These are phyloP conservation scores for Eragrostis nindensis DNA, from an alignment of 176 grass and related monocot genomes.

Conservation along the genomic window DNA sequence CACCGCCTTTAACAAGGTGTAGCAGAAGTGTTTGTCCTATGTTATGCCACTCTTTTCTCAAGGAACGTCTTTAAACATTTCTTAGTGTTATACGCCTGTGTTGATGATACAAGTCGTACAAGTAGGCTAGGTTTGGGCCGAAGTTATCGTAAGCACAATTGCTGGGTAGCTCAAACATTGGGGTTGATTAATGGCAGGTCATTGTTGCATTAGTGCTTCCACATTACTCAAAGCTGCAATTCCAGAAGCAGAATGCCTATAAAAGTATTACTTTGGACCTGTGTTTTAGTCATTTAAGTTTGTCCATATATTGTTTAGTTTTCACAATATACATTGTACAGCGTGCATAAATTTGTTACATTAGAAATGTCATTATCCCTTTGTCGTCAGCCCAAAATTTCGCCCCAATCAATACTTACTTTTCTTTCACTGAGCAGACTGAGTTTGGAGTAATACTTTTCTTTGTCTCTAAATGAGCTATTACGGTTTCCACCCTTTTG, in stretches of 20 bases:
- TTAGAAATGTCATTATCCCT: neutral
- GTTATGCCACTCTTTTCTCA: too few relatives aligned
- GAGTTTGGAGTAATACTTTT: neutral
- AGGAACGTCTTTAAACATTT: too few relatives aligned
- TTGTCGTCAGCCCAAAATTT: neutral
- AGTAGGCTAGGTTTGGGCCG: too few relatives aligned
- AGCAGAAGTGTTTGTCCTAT: too few relatives aligned
- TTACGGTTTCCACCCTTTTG: slow-evolving; percentile 16
- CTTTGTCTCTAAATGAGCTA: neutral
- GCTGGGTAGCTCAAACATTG: neutral
- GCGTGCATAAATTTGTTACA: neutral
- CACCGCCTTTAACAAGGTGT: too few relatives aligned
- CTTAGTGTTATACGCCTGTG: too few relatives aligned
- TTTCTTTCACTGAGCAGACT: neutral
- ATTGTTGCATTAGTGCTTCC: neutral
- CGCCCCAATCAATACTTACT: neutral
- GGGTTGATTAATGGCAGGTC: neutral
- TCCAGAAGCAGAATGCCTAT: neutral
- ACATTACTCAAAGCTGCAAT: neutral
- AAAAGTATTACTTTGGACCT: neutral
- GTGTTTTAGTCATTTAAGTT: neutral
- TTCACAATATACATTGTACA: neutral
- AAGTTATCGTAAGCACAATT: too few relatives aligned
- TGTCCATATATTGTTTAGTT: neutral
- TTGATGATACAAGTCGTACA: too few relatives aligned